Evolutionary conservation across 306 rosid species (phyloP).

Genomic region (Glycyrrhiza uralensis): DNA sequence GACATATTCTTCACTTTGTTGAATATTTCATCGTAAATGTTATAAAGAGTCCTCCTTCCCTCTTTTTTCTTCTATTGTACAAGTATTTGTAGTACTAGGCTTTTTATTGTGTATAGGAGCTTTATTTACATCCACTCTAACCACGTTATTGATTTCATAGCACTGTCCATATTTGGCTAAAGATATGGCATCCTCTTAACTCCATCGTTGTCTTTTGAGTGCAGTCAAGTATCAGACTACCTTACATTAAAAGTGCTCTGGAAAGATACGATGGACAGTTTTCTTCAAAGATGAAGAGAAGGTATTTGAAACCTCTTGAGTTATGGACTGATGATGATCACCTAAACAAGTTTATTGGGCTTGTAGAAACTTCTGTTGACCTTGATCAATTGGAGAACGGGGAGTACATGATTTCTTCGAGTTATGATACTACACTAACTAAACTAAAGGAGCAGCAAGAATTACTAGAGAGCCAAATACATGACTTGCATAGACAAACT

Average conservation of each 20-base stretch:
- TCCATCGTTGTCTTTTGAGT: slow-evolving; percentile 30
- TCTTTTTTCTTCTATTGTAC: not conserved
- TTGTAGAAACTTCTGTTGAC: slow-evolving; percentile 86
- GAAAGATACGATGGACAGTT: slow-evolving; percentile 70
- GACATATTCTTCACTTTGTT: slow-evolving; percentile 10
- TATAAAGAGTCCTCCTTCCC: not conserved
- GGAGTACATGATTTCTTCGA: slow-evolving; percentile 88
- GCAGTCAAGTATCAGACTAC: slow-evolving; percentile 90
- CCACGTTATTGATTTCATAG: not conserved
- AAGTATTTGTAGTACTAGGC: not conserved
- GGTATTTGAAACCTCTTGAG: slow-evolving; percentile 60
- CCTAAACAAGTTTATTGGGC: slow-evolving; percentile 70
- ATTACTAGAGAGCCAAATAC: slow-evolving; percentile 67
- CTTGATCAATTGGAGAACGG: slow-evolving; percentile 93
- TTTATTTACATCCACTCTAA: not conserved
- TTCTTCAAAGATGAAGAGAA: slow-evolving; percentile 65
- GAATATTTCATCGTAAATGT: not conserved
- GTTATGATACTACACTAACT: slow-evolving; percentile 70
- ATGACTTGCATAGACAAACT: slow-evolving; percentile 66
- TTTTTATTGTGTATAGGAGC: not conserved
- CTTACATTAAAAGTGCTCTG: slow-evolving; percentile 68
- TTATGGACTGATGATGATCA: slow-evolving; percentile 74
- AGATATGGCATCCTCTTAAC: slow-evolving; percentile 23
- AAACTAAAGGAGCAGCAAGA: slow-evolving; percentile 69
- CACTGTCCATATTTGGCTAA: slow-evolving; percentile 10